Conservation (phyloP, 2,329 filamentous ascomycete species). For the Colletotrichum sojae region DNA sequence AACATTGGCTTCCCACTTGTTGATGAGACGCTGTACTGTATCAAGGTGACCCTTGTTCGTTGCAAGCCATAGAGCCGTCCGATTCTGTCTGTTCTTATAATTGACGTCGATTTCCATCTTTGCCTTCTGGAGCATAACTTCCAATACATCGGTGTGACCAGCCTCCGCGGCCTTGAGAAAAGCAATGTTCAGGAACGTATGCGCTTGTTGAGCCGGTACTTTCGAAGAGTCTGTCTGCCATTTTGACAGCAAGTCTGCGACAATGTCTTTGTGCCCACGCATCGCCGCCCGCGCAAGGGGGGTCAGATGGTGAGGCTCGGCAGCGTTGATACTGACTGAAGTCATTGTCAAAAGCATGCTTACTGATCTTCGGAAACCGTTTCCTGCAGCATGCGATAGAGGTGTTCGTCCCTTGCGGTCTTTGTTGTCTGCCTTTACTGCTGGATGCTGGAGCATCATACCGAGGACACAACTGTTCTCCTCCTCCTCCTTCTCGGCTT, state of each 20-base stretch:
- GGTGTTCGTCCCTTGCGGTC: not conserved
- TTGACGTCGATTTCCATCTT: not conserved
- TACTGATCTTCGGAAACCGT: not conserved
- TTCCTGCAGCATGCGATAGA: not conserved
- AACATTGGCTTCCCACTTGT: not conserved
- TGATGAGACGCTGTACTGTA: not conserved
- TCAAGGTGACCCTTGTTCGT: not conserved
- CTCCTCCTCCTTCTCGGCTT: too few species aligned
- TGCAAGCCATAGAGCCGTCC: not conserved
- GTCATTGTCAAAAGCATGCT: not conserved
- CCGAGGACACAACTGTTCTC: too few species aligned
- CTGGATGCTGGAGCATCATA: not conserved
- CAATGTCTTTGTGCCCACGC: not conserved
- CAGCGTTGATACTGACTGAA: not conserved
- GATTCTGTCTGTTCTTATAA: not conserved
- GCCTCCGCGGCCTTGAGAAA: not conserved
- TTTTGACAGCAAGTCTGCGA: not conserved
- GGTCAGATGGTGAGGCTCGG: not conserved
- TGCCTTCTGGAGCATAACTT: not conserved
- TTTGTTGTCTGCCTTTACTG: not conserved
- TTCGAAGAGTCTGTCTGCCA: not conserved
- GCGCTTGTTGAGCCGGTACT: not conserved
- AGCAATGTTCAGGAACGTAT: not conserved
- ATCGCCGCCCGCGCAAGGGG: not conserved
- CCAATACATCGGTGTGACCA: not conserved